These are phyloP conservation scores for Backusella liffmaniae DNA, from an alignment of 192 early-diverging fungal genomes.

Conservation along the genomic window DNA sequence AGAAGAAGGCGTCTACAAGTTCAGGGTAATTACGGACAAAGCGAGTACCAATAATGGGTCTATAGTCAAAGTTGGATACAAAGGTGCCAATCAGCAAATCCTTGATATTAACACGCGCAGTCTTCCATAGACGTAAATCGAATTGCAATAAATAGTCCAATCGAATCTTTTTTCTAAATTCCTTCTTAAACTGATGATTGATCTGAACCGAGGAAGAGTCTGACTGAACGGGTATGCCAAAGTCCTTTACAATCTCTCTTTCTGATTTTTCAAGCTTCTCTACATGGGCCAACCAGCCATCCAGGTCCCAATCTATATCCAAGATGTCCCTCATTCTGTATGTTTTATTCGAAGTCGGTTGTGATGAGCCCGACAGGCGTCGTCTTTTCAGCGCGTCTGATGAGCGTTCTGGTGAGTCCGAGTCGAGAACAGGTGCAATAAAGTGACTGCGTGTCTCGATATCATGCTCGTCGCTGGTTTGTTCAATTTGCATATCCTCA, in stretches of 20 bases:
- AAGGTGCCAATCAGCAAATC: slow-evolving; percentile 88
- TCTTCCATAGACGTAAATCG: slow-evolving; percentile 90
- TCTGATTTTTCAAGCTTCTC: slow-evolving; percentile 26
- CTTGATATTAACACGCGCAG: slow-evolving; percentile 68
- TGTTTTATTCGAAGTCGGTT: background rate
- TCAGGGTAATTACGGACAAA: slow-evolving; percentile 86
- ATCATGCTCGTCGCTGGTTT: background rate
- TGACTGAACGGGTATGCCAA: slow-evolving; percentile 15
- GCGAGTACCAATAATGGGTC: slow-evolving; percentile 63
- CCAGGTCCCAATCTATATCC: slow-evolving; percentile 28
- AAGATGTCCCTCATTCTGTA: slow-evolving; percentile 19
- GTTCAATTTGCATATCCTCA: background rate
- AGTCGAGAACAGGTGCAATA: background rate
- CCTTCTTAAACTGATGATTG: slow-evolving; percentile 24
- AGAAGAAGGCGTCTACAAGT: slow-evolving; percentile 75
- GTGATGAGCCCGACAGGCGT: slow-evolving; percentile 10
- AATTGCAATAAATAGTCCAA: slow-evolving; percentile 85
- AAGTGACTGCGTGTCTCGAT: background rate
- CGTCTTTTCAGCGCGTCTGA: background rate
- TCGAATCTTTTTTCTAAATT: slow-evolving; percentile 57
- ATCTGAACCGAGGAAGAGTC: background rate
- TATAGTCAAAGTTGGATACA: slow-evolving; percentile 76
- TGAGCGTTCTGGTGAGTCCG: background rate
- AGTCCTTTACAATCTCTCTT: background rate
- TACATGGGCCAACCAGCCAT: slow-evolving; percentile 17